Conservation (phyloP, 306 rosid species). For the Pyrus betulifolia region DNA sequence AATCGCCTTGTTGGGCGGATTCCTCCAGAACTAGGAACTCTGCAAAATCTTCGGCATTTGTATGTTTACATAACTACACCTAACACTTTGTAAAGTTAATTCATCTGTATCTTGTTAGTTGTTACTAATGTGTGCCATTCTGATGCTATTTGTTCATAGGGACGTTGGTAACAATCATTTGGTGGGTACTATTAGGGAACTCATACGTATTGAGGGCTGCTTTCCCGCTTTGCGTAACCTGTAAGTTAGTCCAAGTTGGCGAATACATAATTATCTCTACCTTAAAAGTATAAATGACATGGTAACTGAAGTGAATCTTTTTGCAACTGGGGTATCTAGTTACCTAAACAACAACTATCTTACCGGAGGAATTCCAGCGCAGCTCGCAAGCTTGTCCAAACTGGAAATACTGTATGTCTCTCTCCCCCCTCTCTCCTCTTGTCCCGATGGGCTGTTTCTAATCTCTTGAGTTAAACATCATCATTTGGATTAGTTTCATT, state of each 20-base stretch:
- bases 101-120: constrained; percentile 1
- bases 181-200: constrained; percentile 97
- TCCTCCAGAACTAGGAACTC: constrained; percentile 91
- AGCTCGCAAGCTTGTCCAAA: constrained; percentile 83
- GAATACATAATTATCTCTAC: background rate
- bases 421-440: background rate
- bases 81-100: background rate
- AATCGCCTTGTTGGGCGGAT: constrained; percentile 80
- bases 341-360: constrained; percentile 86
- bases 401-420: constrained; percentile 83
- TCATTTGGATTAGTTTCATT: background rate
- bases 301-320: constrained; percentile 6
- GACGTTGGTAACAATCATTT: constrained; percentile 96
- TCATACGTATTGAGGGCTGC: constrained; percentile 92
- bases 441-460: no score
- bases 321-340: constrained; percentile 29
- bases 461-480: background rate
- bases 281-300: background rate
- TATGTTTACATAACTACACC: constrained; percentile 18
- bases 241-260: constrained; percentile 39
- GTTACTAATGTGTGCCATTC: constrained; percentile 8
- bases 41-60: constrained; percentile 86
- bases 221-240: constrained; percentile 90
- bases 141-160: constrained; percentile 40
- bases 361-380: constrained; percentile 95